Evolutionary conservation across 495 filamentous ascomycete species (phyloP), one percentile per base, ranked within the genome.

Genomic region (Neurospora intermedia): DNA sequence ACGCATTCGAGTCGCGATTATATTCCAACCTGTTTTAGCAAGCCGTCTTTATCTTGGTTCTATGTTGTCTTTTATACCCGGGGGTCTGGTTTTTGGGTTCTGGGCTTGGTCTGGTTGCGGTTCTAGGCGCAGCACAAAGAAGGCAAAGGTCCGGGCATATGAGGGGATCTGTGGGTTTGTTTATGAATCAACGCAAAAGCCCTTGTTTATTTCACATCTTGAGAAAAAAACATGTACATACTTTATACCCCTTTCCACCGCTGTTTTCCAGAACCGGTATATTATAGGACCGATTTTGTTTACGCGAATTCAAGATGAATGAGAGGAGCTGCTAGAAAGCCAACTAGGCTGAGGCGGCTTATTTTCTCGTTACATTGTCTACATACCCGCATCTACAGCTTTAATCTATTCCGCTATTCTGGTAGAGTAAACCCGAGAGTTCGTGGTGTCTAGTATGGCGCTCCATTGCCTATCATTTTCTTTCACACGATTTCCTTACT

Each of bases 91-190:
- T 66, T 66, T 66, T 15, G 54, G 27, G 27, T 66, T 66, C 15
- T 66, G 15, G 27, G 23, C 54, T 66, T 66, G 54, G 54, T 66
- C 54, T 38, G 54, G 54, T 66, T 66, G 54, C 54, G 54, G 54
- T 66, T 66, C 54, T 66, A 66, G 54, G 54, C 54, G 54, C 54
- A 66, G 54, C 54, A 66, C 54, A 66, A 66, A 66, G 54, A 62
- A 62, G 54, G 54, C 54, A 35, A 35, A 66, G 54, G 54, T 66
- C 27, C 27, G 54, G 54, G 54, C 54, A 66, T 62, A 62, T 66
- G 54, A 66, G 7, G 54, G 15, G 27, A 66, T 66, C 27, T 18
- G 54, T 16, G 54, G 23, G 35, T 66, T 66, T 66, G 27, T 66
- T 35, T 3, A 35, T 35, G 54, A 66, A 31, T 66, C 54, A 35